Evolutionary conservation across 78 protist genomes (phyloP).

Genomic region (Neovahlkampfia damariscottae): DNA sequence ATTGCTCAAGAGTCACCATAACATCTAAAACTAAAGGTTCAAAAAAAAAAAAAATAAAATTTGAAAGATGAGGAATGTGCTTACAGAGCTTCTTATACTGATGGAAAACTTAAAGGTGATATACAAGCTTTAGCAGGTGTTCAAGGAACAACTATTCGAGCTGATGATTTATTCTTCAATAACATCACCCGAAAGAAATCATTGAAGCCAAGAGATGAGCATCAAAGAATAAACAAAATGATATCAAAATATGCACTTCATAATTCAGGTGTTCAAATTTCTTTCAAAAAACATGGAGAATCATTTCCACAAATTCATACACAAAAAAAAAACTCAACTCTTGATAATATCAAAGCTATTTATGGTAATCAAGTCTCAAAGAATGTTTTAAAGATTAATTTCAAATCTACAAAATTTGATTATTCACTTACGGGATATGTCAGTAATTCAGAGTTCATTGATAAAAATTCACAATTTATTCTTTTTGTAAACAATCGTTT

Average conservation of each 20-base stretch:
- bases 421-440: background rate
- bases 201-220: conserved; percentile 71
- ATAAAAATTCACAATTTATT: conserved; percentile 37
- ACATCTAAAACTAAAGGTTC: conserved; percentile 48
- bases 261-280: conserved; percentile 39
- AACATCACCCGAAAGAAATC: conserved; percentile 52
- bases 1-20: conserved; percentile 77
- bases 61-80: conserved; percentile 21
- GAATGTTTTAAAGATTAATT: background rate
- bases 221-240: conserved; percentile 39
- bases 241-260: conserved; percentile 63
- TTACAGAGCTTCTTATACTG: conserved; percentile 42
- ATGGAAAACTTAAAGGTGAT: conserved; percentile 10
- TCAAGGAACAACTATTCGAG: conserved; percentile 44
- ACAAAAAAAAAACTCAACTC: background rate
- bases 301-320: background rate
- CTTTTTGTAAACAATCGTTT: conserved; percentile 86
- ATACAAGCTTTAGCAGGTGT: conserved; percentile 81
- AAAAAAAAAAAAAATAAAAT: background rate
- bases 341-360: background rate
- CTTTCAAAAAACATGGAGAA: conserved; percentile 37
- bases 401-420: background rate
- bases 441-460: background rate
- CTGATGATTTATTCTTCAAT: conserved; percentile 89
- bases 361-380: background rate